Evolutionary conservation across 169 alveolate species (phyloP).

Genomic region (Plasmodium adleri): DNA sequence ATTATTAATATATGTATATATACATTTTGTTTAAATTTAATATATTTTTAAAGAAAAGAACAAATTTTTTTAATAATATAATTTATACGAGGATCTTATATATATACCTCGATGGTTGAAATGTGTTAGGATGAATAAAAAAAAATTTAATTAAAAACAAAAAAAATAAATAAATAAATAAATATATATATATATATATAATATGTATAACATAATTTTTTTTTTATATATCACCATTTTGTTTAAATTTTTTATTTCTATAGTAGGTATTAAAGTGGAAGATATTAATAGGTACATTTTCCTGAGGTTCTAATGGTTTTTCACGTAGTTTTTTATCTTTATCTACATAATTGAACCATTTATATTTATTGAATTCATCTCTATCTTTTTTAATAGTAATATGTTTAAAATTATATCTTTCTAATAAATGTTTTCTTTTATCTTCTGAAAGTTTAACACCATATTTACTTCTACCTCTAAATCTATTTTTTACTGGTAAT

Average conservation of each 20-base stretch:
- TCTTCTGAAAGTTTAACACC: conserved; percentile 78
- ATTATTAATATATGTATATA: too few relatives aligned
- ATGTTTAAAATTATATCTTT: conserved; percentile 71
- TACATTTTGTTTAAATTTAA: too few relatives aligned
- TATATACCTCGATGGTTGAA: too few relatives aligned
- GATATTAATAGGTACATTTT: conserved; percentile 81
- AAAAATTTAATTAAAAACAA: too few relatives aligned
- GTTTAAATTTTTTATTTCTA: conserved; percentile 69
- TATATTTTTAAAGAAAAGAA: too few relatives aligned
- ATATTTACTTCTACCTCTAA: conserved; percentile 84
- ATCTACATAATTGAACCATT: conserved; percentile 79
- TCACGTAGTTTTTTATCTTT: conserved; percentile 76
- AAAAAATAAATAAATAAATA: too few relatives aligned
- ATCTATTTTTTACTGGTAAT: conserved; percentile 89
- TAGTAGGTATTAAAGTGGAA: conserved; percentile 83
- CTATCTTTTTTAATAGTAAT: conserved; percentile 81
- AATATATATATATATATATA: too few relatives aligned
- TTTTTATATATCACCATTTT: background rate
- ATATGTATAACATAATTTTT: background rate
- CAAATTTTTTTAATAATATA: too few relatives aligned
- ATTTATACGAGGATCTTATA: too few relatives aligned
- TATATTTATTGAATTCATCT: conserved; percentile 78
- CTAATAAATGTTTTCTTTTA: conserved; percentile 78
- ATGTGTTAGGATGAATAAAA: too few relatives aligned
- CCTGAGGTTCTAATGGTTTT: conserved; percentile 78